Conservation (phyloP, 169 alveolate genomes). For the Plasmodium vinckei region DNA sequence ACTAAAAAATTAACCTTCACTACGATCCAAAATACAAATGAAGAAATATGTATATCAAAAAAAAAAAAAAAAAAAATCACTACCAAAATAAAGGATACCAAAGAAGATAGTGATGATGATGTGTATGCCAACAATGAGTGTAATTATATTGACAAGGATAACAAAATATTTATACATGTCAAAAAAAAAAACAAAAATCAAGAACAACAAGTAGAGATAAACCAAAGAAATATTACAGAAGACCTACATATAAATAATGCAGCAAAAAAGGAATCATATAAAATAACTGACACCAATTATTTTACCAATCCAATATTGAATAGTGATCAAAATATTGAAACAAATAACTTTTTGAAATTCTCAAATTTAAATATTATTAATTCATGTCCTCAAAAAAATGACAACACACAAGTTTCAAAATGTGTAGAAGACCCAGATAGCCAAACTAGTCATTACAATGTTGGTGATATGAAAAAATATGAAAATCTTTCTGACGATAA, state of each 20-base stretch:
- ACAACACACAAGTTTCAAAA: too few species aligned
- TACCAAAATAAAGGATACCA: not conserved
- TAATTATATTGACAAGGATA: constrained; percentile 30
- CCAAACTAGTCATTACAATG: too few species aligned
- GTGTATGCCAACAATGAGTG: constrained; percentile 66
- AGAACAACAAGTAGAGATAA: not conserved
- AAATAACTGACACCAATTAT: not conserved
- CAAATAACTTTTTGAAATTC: too few species aligned
- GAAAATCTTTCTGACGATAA: too few species aligned
- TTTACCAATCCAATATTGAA: too few species aligned
- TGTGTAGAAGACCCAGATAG: too few species aligned
- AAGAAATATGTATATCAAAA: not conserved
- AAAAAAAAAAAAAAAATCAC: not conserved
- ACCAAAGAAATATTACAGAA: not conserved
- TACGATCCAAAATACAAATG: not conserved
- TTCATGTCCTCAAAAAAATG: too few species aligned
- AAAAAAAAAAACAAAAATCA: constrained; percentile 4
- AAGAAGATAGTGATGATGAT: constrained; percentile 12
- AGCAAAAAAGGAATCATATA: not conserved
- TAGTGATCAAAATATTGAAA: too few species aligned
- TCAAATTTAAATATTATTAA: too few species aligned
- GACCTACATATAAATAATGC: not conserved
- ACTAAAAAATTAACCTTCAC: too few species aligned
- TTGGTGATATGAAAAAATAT: too few species aligned
- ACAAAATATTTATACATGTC: constrained; percentile 7